These are phyloP conservation scores for Pichia sp. DNA, from an alignment of 1,139 yeast species.

Conservation along the genomic window DNA sequence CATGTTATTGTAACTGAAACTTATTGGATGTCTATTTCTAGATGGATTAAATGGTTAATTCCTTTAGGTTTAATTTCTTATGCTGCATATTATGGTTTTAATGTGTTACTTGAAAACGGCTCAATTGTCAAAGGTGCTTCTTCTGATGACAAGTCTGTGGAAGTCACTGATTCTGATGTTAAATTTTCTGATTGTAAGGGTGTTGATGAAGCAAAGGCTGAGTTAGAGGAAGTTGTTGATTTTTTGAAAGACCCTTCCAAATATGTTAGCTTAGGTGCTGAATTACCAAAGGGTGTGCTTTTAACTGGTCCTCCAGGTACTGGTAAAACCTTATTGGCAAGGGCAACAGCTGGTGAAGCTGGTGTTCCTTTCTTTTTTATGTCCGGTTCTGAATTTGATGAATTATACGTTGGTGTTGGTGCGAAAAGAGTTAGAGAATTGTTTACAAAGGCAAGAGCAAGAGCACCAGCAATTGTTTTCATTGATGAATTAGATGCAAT, in stretches of 20 bases:
- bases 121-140: conserved; percentile 74
- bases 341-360: conserved; percentile 99
- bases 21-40: conserved; percentile 64
- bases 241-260: conserved; percentile 93
- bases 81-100: conserved; percentile 70
- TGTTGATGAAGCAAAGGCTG: conserved; percentile 97
- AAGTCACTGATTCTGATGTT: conserved; percentile 81
- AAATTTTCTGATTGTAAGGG: conserved; percentile 93
- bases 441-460: conserved; percentile 86
- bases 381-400: conserved; percentile 98
- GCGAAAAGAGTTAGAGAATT: conserved; percentile 95
- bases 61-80: conserved; percentile 70
- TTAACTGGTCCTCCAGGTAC: conserved; percentile 99
- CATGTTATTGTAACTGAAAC: conserved; percentile 90
- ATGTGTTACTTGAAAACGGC: conserved; percentile 78
- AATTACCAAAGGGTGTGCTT: conserved; percentile 92
- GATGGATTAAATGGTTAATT: conserved; percentile 86
- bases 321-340: conserved; percentile 92
- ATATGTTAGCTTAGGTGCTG: conserved; percentile 95
- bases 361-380: conserved; percentile 97
- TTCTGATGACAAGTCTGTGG: conserved; percentile 69
- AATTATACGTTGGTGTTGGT: conserved; percentile 97
- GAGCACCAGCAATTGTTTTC: conserved; percentile 94
- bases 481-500: conserved; percentile 97
- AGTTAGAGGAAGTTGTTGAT: conserved; percentile 93